Evolutionary conservation across 2,329 filamentous ascomycete species (phyloP).

Genomic region (Penicillium sp.): DNA sequence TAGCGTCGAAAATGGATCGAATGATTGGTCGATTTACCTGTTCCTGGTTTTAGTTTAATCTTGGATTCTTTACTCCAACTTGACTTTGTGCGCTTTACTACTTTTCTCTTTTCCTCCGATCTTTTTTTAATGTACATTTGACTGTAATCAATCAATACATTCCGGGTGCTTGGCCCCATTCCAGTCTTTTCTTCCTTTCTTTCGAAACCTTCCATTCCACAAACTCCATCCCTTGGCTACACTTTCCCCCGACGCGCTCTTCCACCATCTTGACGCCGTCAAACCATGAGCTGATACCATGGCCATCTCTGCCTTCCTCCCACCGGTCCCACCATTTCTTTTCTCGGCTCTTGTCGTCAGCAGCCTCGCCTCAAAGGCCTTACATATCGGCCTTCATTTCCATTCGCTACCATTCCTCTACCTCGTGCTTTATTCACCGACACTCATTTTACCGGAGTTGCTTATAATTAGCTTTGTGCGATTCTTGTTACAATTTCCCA

Average conservation of each 20-base stretch:
- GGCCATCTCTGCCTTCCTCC: conserved; percentile 19
- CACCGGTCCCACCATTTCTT: conserved; percentile 24
- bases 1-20: not conserved
- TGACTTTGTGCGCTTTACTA: not conserved
- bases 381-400: conserved; percentile 37
- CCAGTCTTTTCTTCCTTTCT: conserved; percentile 1
- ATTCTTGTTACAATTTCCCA: conserved; percentile 27
- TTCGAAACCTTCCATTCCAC: conserved; percentile 1
- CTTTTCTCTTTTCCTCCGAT: not conserved
- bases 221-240: not conserved
- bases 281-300: conserved; percentile 25
- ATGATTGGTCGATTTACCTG: not conserved
- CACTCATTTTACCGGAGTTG: conserved; percentile 37
- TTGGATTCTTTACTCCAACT: not conserved
- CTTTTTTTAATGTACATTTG: not conserved
- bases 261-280: not conserved
- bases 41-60: not conserved
- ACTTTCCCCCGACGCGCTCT: not conserved
- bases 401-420: conserved; percentile 33
- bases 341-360: conserved; percentile 34
- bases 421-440: conserved; percentile 39
- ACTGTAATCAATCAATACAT: not conserved
- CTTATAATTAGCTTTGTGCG: conserved; percentile 32
- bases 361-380: conserved; percentile 33
- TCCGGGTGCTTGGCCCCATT: conserved; percentile 1